Evolutionary conservation across 352 stramenopile genomes (phyloP), one percentile per base, ranked within the genome.

Genomic region (Discostella stelligera): DNA sequence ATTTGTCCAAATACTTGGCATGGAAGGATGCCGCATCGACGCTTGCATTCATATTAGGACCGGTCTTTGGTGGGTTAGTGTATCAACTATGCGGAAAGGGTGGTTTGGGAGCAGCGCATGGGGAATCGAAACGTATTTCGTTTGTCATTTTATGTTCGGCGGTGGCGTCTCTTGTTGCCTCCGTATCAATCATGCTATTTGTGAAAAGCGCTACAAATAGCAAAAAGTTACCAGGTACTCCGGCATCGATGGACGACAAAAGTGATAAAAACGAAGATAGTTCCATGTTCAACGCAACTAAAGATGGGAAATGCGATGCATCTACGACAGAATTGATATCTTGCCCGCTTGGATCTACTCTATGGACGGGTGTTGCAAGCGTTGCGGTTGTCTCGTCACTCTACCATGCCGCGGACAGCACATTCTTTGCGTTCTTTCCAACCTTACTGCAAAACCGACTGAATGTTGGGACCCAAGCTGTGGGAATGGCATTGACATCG

Each of bases 361-460:
- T 90, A 21, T 86, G 78, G 80, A 74, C 78, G 30, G 86, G 84
- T 37, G 84, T 92, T 52, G 82, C 79, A 27, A 90, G 82, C 10
- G 80, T 90, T 61, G 84, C 79, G 44, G 23, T 67, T 50, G 71
- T 92, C 21, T 89, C 84, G 0, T 80, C 83, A 64, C 68, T 90
- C 11, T 90, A 89, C 60, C 84, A 92, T 60, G 82, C 82, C 50
- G 86, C 81, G 5, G 81, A 90, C 59, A 82, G 75, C 39, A 86
- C 78, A 54, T 92, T 90, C 53, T 83, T 89, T 72, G 86, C 86
- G 56, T 92, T 92, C 55, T 90, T 88, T 55, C 84, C 86, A 11
- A 79, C 82, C 5, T 54, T 92, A 7, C 49, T 89, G 9, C 80
- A 85, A 53, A 65, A 89, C 58, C 54, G 52, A 59, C 54, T 83